Evolutionary conservation across 805 yeast genomes (phyloP).

Genomic region (Wilhelminamyces savonicus): DNA sequence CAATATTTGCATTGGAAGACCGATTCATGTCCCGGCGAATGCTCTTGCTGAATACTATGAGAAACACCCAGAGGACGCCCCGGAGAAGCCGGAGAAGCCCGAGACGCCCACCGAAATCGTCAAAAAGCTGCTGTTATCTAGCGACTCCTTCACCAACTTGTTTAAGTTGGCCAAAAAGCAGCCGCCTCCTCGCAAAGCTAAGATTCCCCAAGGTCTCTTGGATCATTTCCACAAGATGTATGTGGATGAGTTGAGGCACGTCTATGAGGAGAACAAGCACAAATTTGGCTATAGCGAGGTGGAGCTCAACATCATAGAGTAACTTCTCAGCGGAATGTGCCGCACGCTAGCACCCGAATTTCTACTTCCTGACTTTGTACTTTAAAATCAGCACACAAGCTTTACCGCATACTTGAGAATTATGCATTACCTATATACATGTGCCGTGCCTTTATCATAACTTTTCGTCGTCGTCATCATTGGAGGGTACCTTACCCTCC

Average conservation of each 20-base stretch:
- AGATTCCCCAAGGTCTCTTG: slow-evolving; percentile 38
- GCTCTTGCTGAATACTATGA: slow-evolving; percentile 24
- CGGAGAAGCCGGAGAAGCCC: not conserved
- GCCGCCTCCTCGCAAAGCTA: slow-evolving; percentile 12
- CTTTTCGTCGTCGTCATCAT: too few species aligned
- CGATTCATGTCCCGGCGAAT: slow-evolving; percentile 50
- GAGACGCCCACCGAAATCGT: slow-evolving; percentile 24
- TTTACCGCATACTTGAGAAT: not conserved
- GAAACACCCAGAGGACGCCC: slow-evolving; percentile 16
- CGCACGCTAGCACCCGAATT: not conserved
- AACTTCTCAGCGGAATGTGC: slow-evolving; percentile 1
- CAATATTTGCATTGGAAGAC: slow-evolving; percentile 66
- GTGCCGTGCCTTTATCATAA: not conserved
- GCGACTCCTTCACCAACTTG: slow-evolving; percentile 23
- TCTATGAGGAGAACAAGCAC: slow-evolving; percentile 63
- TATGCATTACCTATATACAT: not conserved
- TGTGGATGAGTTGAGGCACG: slow-evolving; percentile 51
- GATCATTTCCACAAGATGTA: slow-evolving; percentile 71
- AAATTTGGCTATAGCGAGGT: slow-evolving; percentile 47
- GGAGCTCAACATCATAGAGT: slow-evolving; percentile 41
- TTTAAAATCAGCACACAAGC: not conserved
- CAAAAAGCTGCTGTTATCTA: slow-evolving; percentile 25
- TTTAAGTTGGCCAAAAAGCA: slow-evolving; percentile 13
- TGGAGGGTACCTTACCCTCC: slow-evolving; percentile 17
- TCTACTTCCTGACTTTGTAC: not conserved